phyloP scores from a whole-genome alignment of 2,329 filamentous ascomycete species.

The Fusarium sp. region DNA sequence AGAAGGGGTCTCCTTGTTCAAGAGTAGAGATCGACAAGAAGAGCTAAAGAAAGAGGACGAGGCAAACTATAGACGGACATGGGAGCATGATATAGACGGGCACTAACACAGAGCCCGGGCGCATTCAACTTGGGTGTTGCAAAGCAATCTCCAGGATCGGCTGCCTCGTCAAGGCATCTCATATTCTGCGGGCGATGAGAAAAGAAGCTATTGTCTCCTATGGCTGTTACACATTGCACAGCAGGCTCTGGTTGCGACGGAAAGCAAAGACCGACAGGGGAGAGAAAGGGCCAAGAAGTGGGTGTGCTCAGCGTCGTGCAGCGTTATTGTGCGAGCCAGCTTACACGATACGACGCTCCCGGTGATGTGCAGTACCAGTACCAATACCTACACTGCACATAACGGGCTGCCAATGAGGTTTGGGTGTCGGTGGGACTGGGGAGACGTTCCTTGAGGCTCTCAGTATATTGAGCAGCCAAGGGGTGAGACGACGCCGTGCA shows the following conservation, averaged over 20 bases:
- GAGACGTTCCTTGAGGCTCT: slow-evolving; percentile 44
- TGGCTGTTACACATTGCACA: slow-evolving; percentile 44
- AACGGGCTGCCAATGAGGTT: slow-evolving; percentile 26
- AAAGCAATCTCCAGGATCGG: slow-evolving; percentile 26
- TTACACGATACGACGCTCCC: slow-evolving; percentile 34
- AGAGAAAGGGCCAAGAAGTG: slow-evolving; percentile 16
- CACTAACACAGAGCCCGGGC: slow-evolving; percentile 12
- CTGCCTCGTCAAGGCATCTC: slow-evolving; percentile 37
- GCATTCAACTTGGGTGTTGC: slow-evolving; percentile 18
- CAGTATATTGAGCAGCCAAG: slow-evolving; percentile 18
- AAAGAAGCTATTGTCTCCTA: slow-evolving; percentile 34
- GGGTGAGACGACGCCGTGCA: slow-evolving; percentile 30
- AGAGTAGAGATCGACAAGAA: slow-evolving; percentile 36
- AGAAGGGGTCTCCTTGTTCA: slow-evolving; percentile 35
- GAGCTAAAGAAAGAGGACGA: slow-evolving; percentile 33
- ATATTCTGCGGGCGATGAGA: slow-evolving; percentile 47
- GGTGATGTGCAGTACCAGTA: slow-evolving; percentile 22
- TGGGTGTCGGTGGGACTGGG: slow-evolving; percentile 13
- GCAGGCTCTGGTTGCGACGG: slow-evolving; percentile 27
- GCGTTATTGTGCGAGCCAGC: slow-evolving; percentile 26
- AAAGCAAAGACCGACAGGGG: slow-evolving; percentile 33
- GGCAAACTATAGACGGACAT: slow-evolving; percentile 37
- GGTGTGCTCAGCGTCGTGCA: slow-evolving; percentile 34
- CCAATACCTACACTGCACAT: slow-evolving; percentile 9
- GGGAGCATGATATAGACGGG: slow-evolving; percentile 40